phyloP scores from a whole-genome alignment of 192 early-diverging fungal species.

The Entomortierella parvispora region DNA sequence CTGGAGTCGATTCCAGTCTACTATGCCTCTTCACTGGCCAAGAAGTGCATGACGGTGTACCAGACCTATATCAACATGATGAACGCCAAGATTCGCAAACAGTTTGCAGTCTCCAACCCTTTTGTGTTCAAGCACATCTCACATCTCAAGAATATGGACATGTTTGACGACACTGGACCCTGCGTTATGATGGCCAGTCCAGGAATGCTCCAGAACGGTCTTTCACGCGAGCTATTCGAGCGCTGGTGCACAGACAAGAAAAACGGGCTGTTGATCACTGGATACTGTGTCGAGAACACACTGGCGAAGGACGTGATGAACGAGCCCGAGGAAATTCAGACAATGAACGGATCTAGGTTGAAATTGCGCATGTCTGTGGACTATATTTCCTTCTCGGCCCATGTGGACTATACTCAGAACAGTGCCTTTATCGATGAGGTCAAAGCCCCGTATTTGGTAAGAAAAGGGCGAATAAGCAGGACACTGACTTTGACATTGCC shows the following conservation, averaged over 20 bases:
- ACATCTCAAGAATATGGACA: conserved; percentile 84
- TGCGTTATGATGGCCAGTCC: conserved; percentile 99
- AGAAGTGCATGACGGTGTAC: conserved; percentile 96
- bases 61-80: conserved; percentile 99
- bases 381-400: conserved; percentile 97
- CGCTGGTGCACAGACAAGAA: conserved; percentile 92
- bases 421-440: conserved; percentile 96
- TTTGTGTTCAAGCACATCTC: conserved; percentile 97
- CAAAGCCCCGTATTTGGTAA: conserved; percentile 86
- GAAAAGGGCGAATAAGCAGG: background rate
- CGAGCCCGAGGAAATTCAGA: conserved; percentile 84
- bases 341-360: conserved; percentile 83
- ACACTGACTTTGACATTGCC: background rate
- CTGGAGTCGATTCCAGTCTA: conserved; percentile 94
- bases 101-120: conserved; percentile 89
- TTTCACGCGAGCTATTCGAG: conserved; percentile 95
- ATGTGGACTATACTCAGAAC: conserved; percentile 98
- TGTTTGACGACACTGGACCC: conserved; percentile 94
- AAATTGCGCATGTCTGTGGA: conserved; percentile 87
- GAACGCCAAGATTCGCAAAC: conserved; percentile 93
- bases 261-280: conserved; percentile 95
- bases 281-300: conserved; percentile 98
- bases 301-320: conserved; percentile 81
- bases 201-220: conserved; percentile 96
- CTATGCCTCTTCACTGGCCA: conserved; percentile 95